Base-by-base conservation (phyloP, 768 basidiomycete species). In the Dioszegia crocea region DNA sequence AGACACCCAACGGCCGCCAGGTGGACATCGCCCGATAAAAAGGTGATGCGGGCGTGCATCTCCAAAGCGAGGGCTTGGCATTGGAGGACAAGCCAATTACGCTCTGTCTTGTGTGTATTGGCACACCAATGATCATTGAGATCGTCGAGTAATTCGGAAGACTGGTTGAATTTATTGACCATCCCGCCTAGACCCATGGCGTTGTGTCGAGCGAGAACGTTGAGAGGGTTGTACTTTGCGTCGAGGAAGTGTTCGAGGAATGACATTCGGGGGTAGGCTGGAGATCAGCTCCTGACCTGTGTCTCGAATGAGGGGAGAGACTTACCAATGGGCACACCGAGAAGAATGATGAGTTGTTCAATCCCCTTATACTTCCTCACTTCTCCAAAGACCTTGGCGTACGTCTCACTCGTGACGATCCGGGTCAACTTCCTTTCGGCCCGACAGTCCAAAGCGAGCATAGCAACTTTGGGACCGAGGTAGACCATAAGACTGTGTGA, bases 61-160 rank as follows among this genome's bases (percentile, higher is more conserved):
- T 78, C 75, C 43, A 78, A 75, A 0, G 92, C 87, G 62, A 90
- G 81, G 21, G 81, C 79, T 75, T 97, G 94, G 63, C 89, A 81
- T 70, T 87, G 83, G 62, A 85, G 81, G 43, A 98, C 83, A 24
- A 97, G 80, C 85, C 84, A 86, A 75, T 98, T 97, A 54, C 94
- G 86, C 77, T 98, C 96, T 78, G 82, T 82, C 87, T 96, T 78
- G 59, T 73, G 71, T 24, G 62, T 71, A 56, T 85, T 85, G 29
- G 89, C 84, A 4, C 91, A 93, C 91, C 91, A 93, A 67, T 93
- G 91, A 71, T 94, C 91, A 64, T 91, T 91, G 85, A 75, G 79
- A 78, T 99, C 94, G 77, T 98, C 94, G 56, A 97, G 81, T 27
- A 99, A 78, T 77, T 98, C 96, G 0, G 92, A 88, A 43, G 77